Conservation (phyloP, 192 early-diverging fungal genomes). For the Spinellus fusiger region DNA sequence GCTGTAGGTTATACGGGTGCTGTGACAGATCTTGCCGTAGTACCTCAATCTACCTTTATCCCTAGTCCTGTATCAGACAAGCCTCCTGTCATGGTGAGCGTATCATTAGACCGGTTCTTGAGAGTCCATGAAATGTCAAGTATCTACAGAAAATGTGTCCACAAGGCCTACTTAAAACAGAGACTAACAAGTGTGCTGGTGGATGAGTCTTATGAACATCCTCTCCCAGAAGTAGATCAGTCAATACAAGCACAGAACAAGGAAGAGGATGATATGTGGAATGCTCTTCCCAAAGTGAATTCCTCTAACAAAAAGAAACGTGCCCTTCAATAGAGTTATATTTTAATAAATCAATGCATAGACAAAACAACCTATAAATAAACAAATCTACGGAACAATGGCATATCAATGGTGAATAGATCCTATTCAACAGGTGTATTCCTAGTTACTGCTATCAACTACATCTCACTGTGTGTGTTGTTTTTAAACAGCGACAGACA, state of each 20-base stretch:
- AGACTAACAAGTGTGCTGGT: conserved; percentile 59
- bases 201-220: conserved; percentile 42
- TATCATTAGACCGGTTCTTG: conserved; percentile 71
- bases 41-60: conserved; percentile 5
- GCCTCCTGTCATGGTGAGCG: conserved; percentile 25
- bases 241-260: conserved; percentile 31
- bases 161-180: conserved; percentile 78
- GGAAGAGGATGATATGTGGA: conserved; percentile 68
- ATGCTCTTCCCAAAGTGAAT: conserved; percentile 34
- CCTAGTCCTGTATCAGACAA: background rate
- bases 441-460: too few species aligned
- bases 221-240: conserved; percentile 11
- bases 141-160: conserved; percentile 38
- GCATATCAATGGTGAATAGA: too few species aligned
- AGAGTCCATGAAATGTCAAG: conserved; percentile 64
- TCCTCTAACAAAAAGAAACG: conserved; percentile 22
- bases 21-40: conserved; percentile 26
- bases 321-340: background rate
- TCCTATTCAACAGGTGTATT: too few species aligned
- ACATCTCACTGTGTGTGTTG: too few species aligned
- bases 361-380: background rate
- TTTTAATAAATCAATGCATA: too few species aligned
- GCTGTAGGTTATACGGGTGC: conserved; percentile 47
- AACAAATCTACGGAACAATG: background rate
- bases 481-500: too few species aligned